Conservation (phyloP, 2,329 filamentous ascomycete species). For the Pseudocercospora macadamiae region DNA sequence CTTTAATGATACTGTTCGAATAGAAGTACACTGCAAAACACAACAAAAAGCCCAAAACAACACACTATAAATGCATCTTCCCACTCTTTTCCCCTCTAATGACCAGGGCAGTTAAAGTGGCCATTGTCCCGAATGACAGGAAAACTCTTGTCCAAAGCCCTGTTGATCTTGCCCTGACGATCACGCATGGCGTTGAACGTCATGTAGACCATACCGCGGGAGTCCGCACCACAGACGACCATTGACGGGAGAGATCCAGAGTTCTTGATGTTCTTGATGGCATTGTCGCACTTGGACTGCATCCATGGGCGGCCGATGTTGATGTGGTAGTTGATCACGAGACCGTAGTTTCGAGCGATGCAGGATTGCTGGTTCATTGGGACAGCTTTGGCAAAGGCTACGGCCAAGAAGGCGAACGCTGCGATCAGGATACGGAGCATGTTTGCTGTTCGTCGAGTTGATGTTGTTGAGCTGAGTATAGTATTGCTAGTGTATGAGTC, state of each 20-base stretch:
- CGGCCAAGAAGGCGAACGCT: neutral
- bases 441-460: neutral
- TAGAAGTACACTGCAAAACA: too few relatives aligned
- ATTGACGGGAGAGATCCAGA: neutral
- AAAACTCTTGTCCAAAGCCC: neutral
- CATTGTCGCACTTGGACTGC: neutral
- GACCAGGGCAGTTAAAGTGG: neutral
- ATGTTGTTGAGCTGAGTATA: neutral
- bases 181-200: neutral
- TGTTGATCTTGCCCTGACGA: neutral
- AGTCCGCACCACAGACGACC: neutral
- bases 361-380: constrained; percentile 4
- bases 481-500: neutral
- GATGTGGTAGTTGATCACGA: constrained; percentile 1
- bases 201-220: neutral
- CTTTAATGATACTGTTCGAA: too few relatives aligned
- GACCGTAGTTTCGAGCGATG: neutral
- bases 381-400: neutral
- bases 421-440: neutral
- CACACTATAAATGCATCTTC: neutral
- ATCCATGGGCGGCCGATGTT: neutral
- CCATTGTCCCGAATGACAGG: neutral
- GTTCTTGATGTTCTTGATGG: neutral
- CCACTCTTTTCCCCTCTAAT: neutral
- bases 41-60: neutral